Conservation (phyloP, 2,329 filamentous ascomycete genomes). For the Calonectria multiphialidica region DNA sequence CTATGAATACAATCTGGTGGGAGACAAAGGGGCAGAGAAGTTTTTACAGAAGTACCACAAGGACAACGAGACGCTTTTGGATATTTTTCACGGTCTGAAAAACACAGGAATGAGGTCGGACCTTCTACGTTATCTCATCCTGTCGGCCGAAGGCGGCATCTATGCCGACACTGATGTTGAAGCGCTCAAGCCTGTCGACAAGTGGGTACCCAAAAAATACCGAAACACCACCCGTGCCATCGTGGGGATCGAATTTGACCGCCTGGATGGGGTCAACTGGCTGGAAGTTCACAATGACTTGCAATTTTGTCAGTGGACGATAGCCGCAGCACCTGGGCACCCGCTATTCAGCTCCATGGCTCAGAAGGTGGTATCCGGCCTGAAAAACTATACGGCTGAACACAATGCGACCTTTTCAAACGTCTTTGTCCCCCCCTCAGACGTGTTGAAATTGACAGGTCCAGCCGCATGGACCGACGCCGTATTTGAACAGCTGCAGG, state of each 20-base stretch:
- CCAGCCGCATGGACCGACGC: slow-evolving; percentile 30
- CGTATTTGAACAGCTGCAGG: slow-evolving; percentile 26
- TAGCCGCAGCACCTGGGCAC: slow-evolving; percentile 48
- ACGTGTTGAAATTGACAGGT: slow-evolving; percentile 29
- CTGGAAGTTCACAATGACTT: slow-evolving; percentile 44
- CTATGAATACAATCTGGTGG: slow-evolving; percentile 38
- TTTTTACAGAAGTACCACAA: slow-evolving; percentile 36
- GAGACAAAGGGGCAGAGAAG: slow-evolving; percentile 37
- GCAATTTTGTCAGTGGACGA: slow-evolving; percentile 52
- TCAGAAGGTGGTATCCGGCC: slow-evolving; percentile 33
- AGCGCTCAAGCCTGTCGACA: slow-evolving; percentile 62
- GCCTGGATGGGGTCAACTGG: slow-evolving; percentile 41
- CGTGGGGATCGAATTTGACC: slow-evolving; percentile 49
- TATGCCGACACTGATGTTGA: slow-evolving; percentile 73
- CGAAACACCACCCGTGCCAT: slow-evolving; percentile 38
- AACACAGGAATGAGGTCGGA: slow-evolving; percentile 48
- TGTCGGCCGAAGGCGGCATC: slow-evolving; percentile 51
- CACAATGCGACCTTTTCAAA: slow-evolving; percentile 3
- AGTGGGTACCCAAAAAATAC: slow-evolving; percentile 38
- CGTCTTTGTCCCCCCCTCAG: slow-evolving; percentile 1
- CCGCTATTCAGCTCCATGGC: slow-evolving; percentile 45
- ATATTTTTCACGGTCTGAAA: slow-evolving; percentile 36
- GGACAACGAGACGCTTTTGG: slow-evolving; percentile 28
- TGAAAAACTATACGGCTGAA: slow-evolving; percentile 30
- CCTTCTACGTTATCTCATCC: slow-evolving; percentile 44